Evolutionary conservation across 108 stramenopile genomes (phyloP).

Genomic region (Pseudonitzschia pungens): DNA sequence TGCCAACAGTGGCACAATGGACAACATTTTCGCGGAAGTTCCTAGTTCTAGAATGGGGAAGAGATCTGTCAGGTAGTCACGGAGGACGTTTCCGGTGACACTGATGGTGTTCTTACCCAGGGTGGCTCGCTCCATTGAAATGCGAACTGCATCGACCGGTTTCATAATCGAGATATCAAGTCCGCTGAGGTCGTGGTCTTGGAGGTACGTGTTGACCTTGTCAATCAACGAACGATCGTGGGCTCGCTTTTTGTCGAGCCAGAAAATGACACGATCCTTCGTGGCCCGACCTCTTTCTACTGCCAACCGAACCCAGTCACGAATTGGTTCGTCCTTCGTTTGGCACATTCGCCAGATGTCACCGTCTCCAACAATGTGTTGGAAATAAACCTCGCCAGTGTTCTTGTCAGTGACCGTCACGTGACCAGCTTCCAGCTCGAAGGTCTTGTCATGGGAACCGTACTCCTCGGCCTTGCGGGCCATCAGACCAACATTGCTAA

Average conservation of each 20-base stretch:
- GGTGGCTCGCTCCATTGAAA: conserved; percentile 84
- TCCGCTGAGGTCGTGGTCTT: conserved; percentile 84
- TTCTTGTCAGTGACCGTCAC: conserved; percentile 78
- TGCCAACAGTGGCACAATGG: conserved; percentile 89
- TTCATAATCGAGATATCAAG: conserved; percentile 89
- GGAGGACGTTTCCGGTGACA: conserved; percentile 93
- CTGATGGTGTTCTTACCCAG: conserved; percentile 88
- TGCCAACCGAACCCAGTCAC: conserved; percentile 91
- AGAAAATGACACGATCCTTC: conserved; percentile 82
- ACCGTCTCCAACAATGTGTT: conserved; percentile 80
- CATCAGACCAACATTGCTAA: conserved; percentile 90
- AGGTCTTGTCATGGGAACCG: conserved; percentile 93
- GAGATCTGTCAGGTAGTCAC: conserved; percentile 91
- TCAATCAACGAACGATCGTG: conserved; percentile 85
- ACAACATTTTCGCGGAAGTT: conserved; percentile 93
- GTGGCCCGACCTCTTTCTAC: conserved; percentile 82
- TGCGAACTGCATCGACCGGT: conserved; percentile 86
- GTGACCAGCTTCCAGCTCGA: conserved; percentile 77
- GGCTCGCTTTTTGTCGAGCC: conserved; percentile 89
- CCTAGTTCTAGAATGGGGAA: conserved; percentile 94
- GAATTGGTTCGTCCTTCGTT: conserved; percentile 90
- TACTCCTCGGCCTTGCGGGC: conserved; percentile 94
- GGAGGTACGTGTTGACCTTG: conserved; percentile 83
- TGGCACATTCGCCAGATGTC: conserved; percentile 96
- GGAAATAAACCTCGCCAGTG: conserved; percentile 70